phyloP scores from a whole-genome alignment of 495 filamentous ascomycete genomes.

The Endocarpon pusillum region DNA sequence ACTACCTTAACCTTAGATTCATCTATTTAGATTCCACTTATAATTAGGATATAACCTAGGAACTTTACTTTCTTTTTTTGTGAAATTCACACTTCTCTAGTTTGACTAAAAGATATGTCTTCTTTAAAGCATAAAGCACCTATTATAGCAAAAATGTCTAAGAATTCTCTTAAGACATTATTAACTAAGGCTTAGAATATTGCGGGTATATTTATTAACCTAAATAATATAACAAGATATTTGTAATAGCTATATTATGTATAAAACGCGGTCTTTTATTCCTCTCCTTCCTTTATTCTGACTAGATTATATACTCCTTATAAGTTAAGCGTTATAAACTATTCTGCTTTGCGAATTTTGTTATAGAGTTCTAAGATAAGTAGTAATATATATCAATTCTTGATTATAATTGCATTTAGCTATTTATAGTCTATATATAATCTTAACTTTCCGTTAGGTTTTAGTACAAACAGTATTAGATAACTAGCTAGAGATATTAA shows the following conservation, averaged over 20 bases:
- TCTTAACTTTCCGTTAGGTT: no score
- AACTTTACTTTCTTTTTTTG: conserved; percentile 14
- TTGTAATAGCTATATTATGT: conserved; percentile 12
- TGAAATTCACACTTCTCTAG: conserved; percentile 18
- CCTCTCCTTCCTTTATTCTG: neutral
- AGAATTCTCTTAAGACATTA: conserved; percentile 7
- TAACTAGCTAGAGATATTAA: neutral
- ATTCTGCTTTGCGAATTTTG: conserved; percentile 1
- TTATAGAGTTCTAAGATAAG: conserved; percentile 4
- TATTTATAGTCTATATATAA: no score
- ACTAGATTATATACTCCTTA: conserved; percentile 4
- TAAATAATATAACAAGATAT: conserved; percentile 16
- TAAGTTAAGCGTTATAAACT: conserved; percentile 7
- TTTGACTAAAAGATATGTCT: conserved; percentile 9
- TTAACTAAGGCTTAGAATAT: conserved; percentile 17
- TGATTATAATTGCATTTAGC: no score
- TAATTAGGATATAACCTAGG: conserved; percentile 15
- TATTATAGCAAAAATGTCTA: conserved; percentile 9
- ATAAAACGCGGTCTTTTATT: conserved; percentile 1
- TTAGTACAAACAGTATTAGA: no score
- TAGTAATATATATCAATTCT: conserved; percentile 4
- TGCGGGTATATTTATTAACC: conserved; percentile 13
- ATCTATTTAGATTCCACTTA: conserved; percentile 14
- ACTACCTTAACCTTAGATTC: conserved; percentile 10
- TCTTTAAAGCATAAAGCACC: conserved; percentile 5